Evolutionary conservation across 1,139 yeast species (phyloP), one percentile per base, ranked within the genome.

Genomic region (Nematodospora anomalae): DNA sequence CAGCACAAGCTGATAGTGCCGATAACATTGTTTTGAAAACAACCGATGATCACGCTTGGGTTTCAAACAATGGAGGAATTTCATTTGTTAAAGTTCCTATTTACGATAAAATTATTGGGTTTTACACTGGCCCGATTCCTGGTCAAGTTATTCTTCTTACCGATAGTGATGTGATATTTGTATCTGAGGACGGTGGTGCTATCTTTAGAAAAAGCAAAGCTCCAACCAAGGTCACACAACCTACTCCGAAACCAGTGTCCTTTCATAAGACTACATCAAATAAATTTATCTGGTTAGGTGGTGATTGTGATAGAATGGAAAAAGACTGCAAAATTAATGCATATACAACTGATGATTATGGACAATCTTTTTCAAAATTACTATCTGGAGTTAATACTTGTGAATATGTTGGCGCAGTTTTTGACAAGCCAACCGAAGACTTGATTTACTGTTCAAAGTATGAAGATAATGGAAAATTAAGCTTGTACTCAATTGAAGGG

Each of bases 61-160:
- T 87, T 10, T 85, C 96, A 1, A 84, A 80, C 51, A 81, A 89
- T 59, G 95, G 94, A 32, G 97, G 97, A 14, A 55, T 65, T 3
- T 58, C 60, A 1, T 83, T 90, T 64, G 65, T 67, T 11, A 63
- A 64, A 42, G 67, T 76, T 15, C 73, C 65, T 2, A 54, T 74
- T 4, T 62, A 64, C 26, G 81, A 74, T 14, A 66, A 72, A 15
- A 69, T 87, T 29, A 46, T 71, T 4, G 77, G 75, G 6, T 71
- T 83, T 27, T 69, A 71, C 33, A 69, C 79, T 34, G 92, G 94
- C 37, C 73, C 67, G 43, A 73, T 74, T 48, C 73, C 81, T n/a
- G 82, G 86, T 35, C 72, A 76, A 26, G 79, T 86, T 3, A 77
- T 82, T 41, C 63, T 87, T 35, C 57, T 83, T 27, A 78, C 92